These are phyloP conservation scores for Penicillium tannophilum DNA, from an alignment of 495 filamentous ascomycete species.

Conservation along the genomic window DNA sequence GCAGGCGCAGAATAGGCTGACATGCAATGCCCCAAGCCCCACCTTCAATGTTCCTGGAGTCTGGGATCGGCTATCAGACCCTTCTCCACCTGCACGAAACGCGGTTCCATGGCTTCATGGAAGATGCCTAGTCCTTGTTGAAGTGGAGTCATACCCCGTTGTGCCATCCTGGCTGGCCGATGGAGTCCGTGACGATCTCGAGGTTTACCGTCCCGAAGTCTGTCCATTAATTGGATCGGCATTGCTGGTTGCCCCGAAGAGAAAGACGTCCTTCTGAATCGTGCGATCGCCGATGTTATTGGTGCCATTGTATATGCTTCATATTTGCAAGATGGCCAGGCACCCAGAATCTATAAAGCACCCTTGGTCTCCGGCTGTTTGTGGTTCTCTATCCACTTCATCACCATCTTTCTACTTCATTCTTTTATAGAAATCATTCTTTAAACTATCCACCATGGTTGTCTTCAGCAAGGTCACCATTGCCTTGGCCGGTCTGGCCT, in stretches of 20 bases:
- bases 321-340: slow-evolving; percentile 2
- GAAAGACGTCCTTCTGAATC: slow-evolving; percentile 25
- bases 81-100: slow-evolving; percentile 14
- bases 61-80: slow-evolving; percentile 19
- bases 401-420: slow-evolving; percentile 15
- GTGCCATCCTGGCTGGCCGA: slow-evolving; percentile 24
- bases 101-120: slow-evolving; percentile 13
- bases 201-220: slow-evolving; percentile 15
- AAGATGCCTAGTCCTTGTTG: slow-evolving; percentile 4
- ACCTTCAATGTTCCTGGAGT: slow-evolving; percentile 9
- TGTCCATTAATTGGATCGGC: slow-evolving; percentile 27
- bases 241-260: slow-evolving; percentile 23
- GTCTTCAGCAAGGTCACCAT: slow-evolving; percentile 43
- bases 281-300: slow-evolving; percentile 12
- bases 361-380: slow-evolving; percentile 15
- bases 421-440: slow-evolving; percentile 19
- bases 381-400: slow-evolving; percentile 15
- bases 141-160: slow-evolving; percentile 21
- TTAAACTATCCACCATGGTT: slow-evolving; percentile 39
- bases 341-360: slow-evolving; percentile 28
- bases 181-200: slow-evolving; percentile 30
- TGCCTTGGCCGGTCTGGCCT: slow-evolving; percentile 34
- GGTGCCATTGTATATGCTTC: slow-evolving; percentile 6
- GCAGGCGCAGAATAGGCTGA: slow-evolving; percentile 16
- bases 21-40: slow-evolving; percentile 7